Conservation (phyloP, 75 land plant species). For the Pinus albicaulis region DNA sequence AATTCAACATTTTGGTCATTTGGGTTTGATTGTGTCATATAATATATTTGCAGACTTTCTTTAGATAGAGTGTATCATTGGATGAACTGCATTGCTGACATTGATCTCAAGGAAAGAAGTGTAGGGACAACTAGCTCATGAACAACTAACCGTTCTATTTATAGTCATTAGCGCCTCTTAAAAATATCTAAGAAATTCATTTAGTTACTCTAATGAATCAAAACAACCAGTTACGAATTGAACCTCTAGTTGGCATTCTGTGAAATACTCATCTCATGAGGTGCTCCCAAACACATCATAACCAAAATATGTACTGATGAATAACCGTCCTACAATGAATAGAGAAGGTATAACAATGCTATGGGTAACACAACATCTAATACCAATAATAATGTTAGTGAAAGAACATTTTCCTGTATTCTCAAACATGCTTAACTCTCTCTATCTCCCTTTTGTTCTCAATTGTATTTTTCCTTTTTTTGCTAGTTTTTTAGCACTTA, state of each 20-base stretch:
- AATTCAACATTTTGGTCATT: too few relatives aligned
- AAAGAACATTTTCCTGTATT: conserved; percentile 4
- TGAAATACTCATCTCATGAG: background rate
- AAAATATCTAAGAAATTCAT: background rate
- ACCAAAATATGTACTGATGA: conserved; percentile 9
- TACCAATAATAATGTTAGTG: conserved; percentile 11
- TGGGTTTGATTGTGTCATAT: too few relatives aligned
- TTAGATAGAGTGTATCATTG: too few relatives aligned
- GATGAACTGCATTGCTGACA: too few relatives aligned
- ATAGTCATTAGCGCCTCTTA: background rate
- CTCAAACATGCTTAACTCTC: too few relatives aligned
- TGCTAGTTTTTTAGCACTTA: too few relatives aligned
- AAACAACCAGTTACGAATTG: background rate
- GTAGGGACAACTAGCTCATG: background rate
- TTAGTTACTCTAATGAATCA: background rate
- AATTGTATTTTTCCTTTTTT: too few relatives aligned
- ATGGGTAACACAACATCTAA: background rate
- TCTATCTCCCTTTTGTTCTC: too few relatives aligned
- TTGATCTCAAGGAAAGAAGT: too few relatives aligned
- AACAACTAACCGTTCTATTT: background rate
- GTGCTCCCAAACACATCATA: conserved; percentile 16
- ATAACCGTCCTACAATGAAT: conserved; percentile 19
- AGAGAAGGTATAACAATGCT: conserved; percentile 14
- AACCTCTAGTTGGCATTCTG: background rate
- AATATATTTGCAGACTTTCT: too few relatives aligned